Conservation (phyloP, 2,329 filamentous ascomycete species). For the Pseudocercospora crystallina region DNA sequence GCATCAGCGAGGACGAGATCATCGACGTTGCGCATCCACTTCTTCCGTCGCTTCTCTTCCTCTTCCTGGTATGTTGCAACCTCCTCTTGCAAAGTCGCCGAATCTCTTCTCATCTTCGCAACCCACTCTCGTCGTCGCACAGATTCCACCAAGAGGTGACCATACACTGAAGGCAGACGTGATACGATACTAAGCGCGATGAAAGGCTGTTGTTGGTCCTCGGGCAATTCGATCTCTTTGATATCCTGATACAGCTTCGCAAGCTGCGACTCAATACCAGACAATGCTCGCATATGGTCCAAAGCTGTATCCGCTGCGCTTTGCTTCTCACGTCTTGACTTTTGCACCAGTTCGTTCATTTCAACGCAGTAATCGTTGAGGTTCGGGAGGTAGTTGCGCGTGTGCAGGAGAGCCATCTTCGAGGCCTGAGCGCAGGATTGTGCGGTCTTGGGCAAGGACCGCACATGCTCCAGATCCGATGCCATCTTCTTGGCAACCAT, state of each 20-base stretch:
- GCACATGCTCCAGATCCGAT: slow-evolving; percentile 77
- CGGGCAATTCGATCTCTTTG: slow-evolving; percentile 66
- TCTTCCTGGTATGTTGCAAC: slow-evolving; percentile 91
- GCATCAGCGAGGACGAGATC: slow-evolving; percentile 68
- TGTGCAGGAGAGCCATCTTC: slow-evolving; percentile 64
- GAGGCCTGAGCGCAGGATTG: slow-evolving; percentile 63
- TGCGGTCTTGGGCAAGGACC: slow-evolving; percentile 66
- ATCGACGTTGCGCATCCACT: slow-evolving; percentile 85
- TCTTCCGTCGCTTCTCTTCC: slow-evolving; percentile 81
- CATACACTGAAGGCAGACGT: slow-evolving; percentile 84
- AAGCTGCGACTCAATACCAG: slow-evolving; percentile 74
- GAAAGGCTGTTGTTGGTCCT: slow-evolving; percentile 77
- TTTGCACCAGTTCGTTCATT: slow-evolving; percentile 55
- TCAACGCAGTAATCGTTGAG: slow-evolving; percentile 58
- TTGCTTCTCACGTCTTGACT: slow-evolving; percentile 63
- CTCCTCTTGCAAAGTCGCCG: slow-evolving; percentile 84
- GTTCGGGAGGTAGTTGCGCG: slow-evolving; percentile 62
- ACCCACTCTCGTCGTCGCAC: slow-evolving; percentile 86
- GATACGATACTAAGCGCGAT: slow-evolving; percentile 77
- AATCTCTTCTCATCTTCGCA: slow-evolving; percentile 85
- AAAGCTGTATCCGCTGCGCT: slow-evolving; percentile 64
- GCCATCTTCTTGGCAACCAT: slow-evolving; percentile 82
- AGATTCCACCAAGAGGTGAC: slow-evolving; percentile 82
- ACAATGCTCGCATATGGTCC: slow-evolving; percentile 78
- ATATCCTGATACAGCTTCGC: slow-evolving; percentile 71